Evolutionary conservation across 768 basidiomycete genomes (phyloP), one percentile per base, ranked within the genome.

Genomic region (Coprinopsis cinerea): DNA sequence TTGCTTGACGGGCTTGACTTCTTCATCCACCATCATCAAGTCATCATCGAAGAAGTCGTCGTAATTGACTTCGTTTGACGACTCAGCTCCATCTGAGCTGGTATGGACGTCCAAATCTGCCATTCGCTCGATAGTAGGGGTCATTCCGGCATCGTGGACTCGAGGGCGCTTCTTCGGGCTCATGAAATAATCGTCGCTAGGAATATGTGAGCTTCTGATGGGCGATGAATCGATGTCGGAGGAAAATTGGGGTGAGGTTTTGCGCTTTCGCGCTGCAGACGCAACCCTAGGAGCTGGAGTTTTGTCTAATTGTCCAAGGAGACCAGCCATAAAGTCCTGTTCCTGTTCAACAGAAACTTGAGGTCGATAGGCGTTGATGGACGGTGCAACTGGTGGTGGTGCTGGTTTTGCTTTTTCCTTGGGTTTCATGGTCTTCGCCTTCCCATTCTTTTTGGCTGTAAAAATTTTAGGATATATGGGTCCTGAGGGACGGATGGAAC

Each of bases 281-380:
- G 64, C 64, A 7, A 68, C 59, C 2, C 68, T 55, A 10, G 76
- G 61, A 23, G 65, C 59, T 10, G 78, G 67, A 9, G 68, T 60
- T 3, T 68, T 65, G 52, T 90, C 89, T 64, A 95, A 78, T 18
- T 70, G 77, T 7, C 83, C 86, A 9, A 99, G 69, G 1, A 99
- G 67, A 30, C 77, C 78, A 0, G 81, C 79, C 90, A 99, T 88
- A 56, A 99, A 92, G 56, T 95, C 92, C 32, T 79, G 74, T 63
- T 97, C 96, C 57, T 92, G 81, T 45, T 83, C 86, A 11, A 75
- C 83, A 6, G 88, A 84, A 11, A 85, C 78, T 0, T 73, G 73
- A 1, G 88, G 84, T 25, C 91, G 78, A 63, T 98, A 98, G 13
- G 85, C 88, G 64, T 74, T 84, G 53, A 91, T 85, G 10, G 83